Conservation (phyloP, 495 filamentous ascomycete species). For the Penicillium cataractarum region DNA sequence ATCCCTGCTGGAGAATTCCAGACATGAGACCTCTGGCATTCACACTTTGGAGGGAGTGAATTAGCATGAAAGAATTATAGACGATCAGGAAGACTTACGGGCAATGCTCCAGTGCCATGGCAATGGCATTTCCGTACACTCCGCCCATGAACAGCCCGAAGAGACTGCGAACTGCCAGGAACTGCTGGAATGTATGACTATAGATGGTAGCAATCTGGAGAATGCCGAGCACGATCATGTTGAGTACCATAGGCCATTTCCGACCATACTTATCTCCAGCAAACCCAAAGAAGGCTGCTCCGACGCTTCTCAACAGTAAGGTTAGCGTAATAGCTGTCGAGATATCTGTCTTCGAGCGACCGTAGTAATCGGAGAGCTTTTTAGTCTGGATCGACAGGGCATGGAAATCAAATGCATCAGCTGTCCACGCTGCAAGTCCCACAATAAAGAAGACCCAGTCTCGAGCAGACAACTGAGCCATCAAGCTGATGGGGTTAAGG, state of each 20-base stretch:
- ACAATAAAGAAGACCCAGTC: conserved; percentile 70
- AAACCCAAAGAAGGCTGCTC: conserved; percentile 71
- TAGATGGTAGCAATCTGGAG: conserved; percentile 78
- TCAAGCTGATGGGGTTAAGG: conserved; percentile 62
- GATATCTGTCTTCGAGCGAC: conserved; percentile 65
- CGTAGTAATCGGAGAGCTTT: conserved; percentile 69
- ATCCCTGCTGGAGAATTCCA: conserved; percentile 77
- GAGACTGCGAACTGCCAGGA: conserved; percentile 68
- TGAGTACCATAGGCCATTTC: conserved; percentile 79
- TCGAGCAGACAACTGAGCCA: conserved; percentile 55
- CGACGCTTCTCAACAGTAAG: conserved; percentile 69
- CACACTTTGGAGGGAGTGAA: conserved; percentile 26
- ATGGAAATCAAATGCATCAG: conserved; percentile 79
- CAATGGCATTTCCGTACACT: conserved; percentile 79
- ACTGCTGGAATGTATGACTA: conserved; percentile 64
- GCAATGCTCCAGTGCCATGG: conserved; percentile 79
- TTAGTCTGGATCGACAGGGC: conserved; percentile 71
- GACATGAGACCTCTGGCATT: conserved; percentile 76
- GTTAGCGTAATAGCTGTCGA: conserved; percentile 75
- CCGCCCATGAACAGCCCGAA: conserved; percentile 87
- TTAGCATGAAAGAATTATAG: not conserved
- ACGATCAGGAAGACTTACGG: conserved; percentile 42
- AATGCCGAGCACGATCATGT: conserved; percentile 65
- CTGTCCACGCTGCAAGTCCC: conserved; percentile 66
- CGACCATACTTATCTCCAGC: conserved; percentile 75